Conservation (phyloP, 2,329 filamentous ascomycete species). For the Gaeumannomyces tritici region DNA sequence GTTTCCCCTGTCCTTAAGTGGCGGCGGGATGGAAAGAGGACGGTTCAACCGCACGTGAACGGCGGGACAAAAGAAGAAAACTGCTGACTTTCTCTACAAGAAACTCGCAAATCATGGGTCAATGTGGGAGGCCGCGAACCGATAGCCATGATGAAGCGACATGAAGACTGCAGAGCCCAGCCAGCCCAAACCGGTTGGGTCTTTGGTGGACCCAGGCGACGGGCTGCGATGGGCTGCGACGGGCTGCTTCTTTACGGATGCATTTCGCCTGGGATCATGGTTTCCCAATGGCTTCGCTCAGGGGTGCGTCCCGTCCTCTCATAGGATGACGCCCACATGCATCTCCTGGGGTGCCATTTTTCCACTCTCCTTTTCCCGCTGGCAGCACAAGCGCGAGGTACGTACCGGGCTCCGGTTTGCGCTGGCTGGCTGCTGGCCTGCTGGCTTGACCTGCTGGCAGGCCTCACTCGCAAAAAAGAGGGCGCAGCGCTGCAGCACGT, state of each 20-base stretch:
- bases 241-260: not conserved
- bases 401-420: not conserved
- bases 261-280: conserved; percentile 8
- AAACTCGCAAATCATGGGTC: no score
- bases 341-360: conserved; percentile 19
- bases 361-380: not conserved
- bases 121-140: not conserved
- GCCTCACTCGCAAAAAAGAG: conserved; percentile 19
- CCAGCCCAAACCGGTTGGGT: not conserved
- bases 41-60: no score
- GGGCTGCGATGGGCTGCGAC: not conserved
- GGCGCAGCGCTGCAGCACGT: conserved; percentile 22
- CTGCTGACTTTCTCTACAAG: no score
- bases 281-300: conserved; percentile 21
- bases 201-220: not conserved
- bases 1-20: not conserved
- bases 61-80: no score
- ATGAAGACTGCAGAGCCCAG: not conserved
- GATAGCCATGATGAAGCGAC: not conserved
- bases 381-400: not conserved
- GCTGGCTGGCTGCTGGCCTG: not conserved
- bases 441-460: not conserved
- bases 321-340: conserved; percentile 26
- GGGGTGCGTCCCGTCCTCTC: conserved; percentile 17
- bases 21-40: not conserved